phyloP scores from a whole-genome alignment of 225 moss, liverwort and hornwort genomes.

The Rhytidiadelphus loreus region DNA sequence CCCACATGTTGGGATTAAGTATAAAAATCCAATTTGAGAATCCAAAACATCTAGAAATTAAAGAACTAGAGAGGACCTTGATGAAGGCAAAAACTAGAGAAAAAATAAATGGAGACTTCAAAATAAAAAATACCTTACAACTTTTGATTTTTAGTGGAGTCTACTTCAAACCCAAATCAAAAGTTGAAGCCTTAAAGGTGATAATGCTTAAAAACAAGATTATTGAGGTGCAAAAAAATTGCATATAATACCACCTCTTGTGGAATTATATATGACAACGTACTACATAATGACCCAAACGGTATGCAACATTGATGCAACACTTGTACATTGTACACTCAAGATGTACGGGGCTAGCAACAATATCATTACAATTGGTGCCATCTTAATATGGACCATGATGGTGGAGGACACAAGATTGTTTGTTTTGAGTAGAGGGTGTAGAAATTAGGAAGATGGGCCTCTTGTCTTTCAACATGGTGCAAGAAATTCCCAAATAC shows the following conservation, averaged over 20 bases:
- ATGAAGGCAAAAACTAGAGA: background rate
- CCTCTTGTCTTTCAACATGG: background rate
- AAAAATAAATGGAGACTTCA: too few relatives aligned
- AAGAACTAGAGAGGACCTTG: fast-evolving
- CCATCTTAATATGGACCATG: background rate
- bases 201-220: background rate
- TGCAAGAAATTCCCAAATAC: fast-evolving
- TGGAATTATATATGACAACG: background rate
- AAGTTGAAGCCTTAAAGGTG: background rate
- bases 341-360: background rate
- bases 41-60: background rate
- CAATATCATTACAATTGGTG: background rate
- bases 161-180: background rate
- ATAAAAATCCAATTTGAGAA: background rate
- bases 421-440: too few relatives aligned
- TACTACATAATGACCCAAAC: background rate
- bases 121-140: background rate
- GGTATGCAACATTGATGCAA: background rate
- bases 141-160: background rate
- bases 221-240: background rate
- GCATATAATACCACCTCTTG: background rate
- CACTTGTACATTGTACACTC: background rate
- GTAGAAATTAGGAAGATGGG: background rate
- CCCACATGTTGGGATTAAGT: background rate
- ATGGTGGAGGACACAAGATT: background rate